These are phyloP conservation scores for Manihot esculenta DNA, from an alignment of 441 rosid genomes.

Conservation along the genomic window DNA sequence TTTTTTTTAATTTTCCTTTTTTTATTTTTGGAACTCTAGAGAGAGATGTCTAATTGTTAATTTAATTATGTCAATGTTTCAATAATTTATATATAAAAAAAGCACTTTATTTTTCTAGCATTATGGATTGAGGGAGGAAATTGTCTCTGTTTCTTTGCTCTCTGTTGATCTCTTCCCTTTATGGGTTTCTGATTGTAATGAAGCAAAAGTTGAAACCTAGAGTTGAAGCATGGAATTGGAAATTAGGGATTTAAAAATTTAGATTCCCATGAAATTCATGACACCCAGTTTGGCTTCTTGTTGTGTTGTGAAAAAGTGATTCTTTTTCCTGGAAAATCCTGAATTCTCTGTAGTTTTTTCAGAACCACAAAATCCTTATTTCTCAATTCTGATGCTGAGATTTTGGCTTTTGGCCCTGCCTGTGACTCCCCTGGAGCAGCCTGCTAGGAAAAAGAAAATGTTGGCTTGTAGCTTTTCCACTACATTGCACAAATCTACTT, in stretches of 20 bases:
- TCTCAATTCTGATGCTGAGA: not conserved
- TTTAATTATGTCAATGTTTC: constrained; percentile 21
- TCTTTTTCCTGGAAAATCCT: not conserved
- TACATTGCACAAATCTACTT: too few species aligned
- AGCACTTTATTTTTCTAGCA: not conserved
- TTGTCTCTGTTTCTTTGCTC: too few species aligned
- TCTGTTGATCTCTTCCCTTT: too few species aligned
- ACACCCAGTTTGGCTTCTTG: too few species aligned
- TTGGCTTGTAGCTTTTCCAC: not conserved
- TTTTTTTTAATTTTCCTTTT: not conserved
- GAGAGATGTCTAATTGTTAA: constrained; percentile 14
- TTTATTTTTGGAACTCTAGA: constrained; percentile 8
- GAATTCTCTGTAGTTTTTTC: constrained; percentile 1
- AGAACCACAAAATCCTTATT: not conserved
- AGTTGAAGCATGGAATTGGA: not conserved
- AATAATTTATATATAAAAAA: constrained; percentile 18
- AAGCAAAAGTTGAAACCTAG: too few species aligned
- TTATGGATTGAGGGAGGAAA: not conserved
- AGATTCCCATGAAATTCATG: not conserved
- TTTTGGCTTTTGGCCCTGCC: not conserved
- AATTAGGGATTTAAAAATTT: not conserved
- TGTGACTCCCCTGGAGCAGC: too few species aligned
- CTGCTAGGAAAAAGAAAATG: not conserved
- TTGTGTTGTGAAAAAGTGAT: too few species aligned
- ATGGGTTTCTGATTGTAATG: too few species aligned